Base-by-base conservation (phyloP, 2,329 filamentous ascomycete species). In the Ceratocystiopsis sp. region DNA sequence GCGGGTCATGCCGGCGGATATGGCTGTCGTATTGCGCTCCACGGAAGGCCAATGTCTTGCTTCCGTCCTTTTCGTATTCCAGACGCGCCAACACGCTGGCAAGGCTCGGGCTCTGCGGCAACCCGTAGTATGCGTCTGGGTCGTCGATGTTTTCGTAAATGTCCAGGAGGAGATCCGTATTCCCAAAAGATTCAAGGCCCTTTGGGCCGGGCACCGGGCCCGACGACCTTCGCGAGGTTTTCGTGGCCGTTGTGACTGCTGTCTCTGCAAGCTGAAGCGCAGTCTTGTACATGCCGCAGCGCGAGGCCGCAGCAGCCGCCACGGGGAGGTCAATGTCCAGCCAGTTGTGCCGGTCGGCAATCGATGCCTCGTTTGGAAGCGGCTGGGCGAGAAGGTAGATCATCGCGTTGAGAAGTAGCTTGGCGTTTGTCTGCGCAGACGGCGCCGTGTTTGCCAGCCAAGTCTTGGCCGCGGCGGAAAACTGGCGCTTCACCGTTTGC, bases 81-180 rank as follows among this genome's bases (percentile, higher is more conserved):
- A 96, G 69, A 11, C 84, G 78, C 41, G 80, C 74, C 46, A 96
- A 66, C 1, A 96, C 80, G 12, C 80, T 84, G 15, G 73, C 67
- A 15, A 98, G 62, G 45, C 78, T 86, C 8, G 85, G 73, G 36
- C 75, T 74, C 58, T 93, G 82, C 37, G 84, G 75, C 9, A 95
- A 70, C 4, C 91, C 93, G 55, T 98, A 98, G 58, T 93, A 98
- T 1, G 86, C 80, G 58, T 99, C 91, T 2, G 87, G 89, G 54
- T 99, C 93, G 55, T 95, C 87, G 39, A 98, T 82, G 47, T 84
- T 89, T 55, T 84, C 81, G 57, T 91, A 98, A 3, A 98, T 87
- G 1, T 73, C 67, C 38, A 94, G 68, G 13, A 96, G 65, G 1
- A 93, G 67, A 29, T 83, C 75, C 4, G 73, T 69, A 8, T 83